Conservation (phyloP, 2,329 filamentous ascomycete genomes). For the Fusarium sp. region DNA sequence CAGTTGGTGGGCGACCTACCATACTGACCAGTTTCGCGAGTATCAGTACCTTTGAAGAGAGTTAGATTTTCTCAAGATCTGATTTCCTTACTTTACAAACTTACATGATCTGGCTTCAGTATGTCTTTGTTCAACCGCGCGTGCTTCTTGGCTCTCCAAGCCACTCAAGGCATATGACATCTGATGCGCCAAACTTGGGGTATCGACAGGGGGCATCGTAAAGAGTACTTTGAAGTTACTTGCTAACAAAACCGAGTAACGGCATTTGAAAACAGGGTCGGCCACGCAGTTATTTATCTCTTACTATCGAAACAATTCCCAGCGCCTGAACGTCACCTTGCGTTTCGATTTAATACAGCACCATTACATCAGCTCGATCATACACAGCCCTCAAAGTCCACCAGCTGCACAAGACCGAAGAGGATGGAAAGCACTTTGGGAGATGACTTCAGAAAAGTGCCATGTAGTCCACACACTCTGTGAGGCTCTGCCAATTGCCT, state of each 20-base stretch:
- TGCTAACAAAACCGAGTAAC: neutral
- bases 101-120: slow-evolving; percentile 1
- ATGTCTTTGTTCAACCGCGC: neutral
- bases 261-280: neutral
- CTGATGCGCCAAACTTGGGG: neutral
- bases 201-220: slow-evolving; percentile 9
- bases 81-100: neutral
- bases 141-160: neutral
- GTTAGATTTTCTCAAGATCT: neutral
- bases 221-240: slow-evolving; percentile 21
- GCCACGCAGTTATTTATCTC: slow-evolving; percentile 8
- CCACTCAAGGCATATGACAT: neutral
- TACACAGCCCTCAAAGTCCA: neutral
- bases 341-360: neutral
- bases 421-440: neutral
- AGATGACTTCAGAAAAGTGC: neutral
- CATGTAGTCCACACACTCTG: neutral
- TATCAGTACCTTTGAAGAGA: neutral
- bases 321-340: neutral
- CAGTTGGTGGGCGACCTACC: neutral
- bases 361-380: neutral
- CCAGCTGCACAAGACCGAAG: neutral
- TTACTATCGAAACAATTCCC: neutral
- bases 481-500: neutral
- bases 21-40: neutral